Evolutionary conservation across 352 stramenopile genomes (phyloP).

Genomic region (Phytophthora litchii): DNA sequence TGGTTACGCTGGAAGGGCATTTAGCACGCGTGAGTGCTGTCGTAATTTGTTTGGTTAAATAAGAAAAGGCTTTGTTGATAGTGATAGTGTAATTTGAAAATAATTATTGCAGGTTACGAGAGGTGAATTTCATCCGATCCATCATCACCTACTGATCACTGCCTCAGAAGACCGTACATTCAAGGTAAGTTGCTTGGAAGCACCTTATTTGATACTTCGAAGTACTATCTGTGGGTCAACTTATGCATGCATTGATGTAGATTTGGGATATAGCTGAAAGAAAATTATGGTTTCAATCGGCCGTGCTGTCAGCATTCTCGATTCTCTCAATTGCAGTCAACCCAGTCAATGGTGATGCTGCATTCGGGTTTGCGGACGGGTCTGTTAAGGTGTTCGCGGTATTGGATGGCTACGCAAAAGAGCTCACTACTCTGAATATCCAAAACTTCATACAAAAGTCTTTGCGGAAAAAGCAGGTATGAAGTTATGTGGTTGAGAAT

Average conservation of each 20-base stretch:
- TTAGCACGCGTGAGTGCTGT: constrained; percentile 47
- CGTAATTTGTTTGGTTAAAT: neutral
- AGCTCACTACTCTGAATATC: constrained; percentile 54
- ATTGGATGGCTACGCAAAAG: constrained; percentile 56
- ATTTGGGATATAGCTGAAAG: constrained; percentile 80
- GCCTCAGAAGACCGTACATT: constrained; percentile 86
- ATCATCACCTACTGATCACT: constrained; percentile 72
- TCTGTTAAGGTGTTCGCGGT: constrained; percentile 65
- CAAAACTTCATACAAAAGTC: constrained; percentile 55
- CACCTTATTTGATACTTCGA: neutral
- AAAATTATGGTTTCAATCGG: constrained; percentile 72
- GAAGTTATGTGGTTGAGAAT: neutral
- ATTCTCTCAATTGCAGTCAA: constrained; percentile 75
- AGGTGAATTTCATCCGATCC: constrained; percentile 74
- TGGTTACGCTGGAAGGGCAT: constrained; percentile 77
- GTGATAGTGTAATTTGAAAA: neutral
- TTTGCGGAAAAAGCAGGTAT: constrained; percentile 23
- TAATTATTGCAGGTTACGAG: constrained; percentile 54
- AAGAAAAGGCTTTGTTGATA: neutral
- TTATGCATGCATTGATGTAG: constrained; percentile 27
- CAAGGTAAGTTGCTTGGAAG: constrained; percentile 46
- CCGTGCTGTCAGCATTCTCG: constrained; percentile 74
- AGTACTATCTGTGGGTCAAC: neutral
- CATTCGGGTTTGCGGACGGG: constrained; percentile 77
- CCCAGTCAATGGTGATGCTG: constrained; percentile 61